A percentile compares a stretch with the other conserved stretches of the same genome.
These are phyloP conservation scores for Fusarium odoratissimum DNA, from an alignment of 2,329 filamentous ascomycete species.

Conservation along the genomic window DNA sequence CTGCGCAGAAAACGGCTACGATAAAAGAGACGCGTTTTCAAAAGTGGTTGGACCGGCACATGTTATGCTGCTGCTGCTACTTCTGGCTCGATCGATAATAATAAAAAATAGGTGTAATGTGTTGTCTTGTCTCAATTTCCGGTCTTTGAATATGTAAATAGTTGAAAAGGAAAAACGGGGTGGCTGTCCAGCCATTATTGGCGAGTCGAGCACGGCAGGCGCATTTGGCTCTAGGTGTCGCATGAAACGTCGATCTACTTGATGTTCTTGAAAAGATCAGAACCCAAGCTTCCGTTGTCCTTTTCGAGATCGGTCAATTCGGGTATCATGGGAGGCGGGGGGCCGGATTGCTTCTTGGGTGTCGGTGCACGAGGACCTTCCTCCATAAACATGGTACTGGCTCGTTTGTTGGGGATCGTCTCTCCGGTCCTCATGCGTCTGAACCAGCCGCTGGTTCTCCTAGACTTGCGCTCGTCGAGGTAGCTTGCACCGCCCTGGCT, in stretches of 20 bases:
- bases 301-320: slow-evolving; percentile 65
- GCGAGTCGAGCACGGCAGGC: slow-evolving; percentile 3
- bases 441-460: slow-evolving; percentile 70
- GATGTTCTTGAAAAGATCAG: slow-evolving; percentile 70
- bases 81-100: slow-evolving; percentile 43
- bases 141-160: slow-evolving; percentile 42
- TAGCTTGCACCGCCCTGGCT: slow-evolving; percentile 63
- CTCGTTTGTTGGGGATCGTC: slow-evolving; percentile 51
- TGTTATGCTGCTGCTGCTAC: slow-evolving; percentile 40
- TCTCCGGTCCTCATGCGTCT: slow-evolving; percentile 60
- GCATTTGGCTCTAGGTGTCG: slow-evolving; percentile 8
- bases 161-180: slow-evolving; percentile 33
- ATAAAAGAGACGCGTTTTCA: slow-evolving; percentile 30
- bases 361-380: slow-evolving; percentile 47
- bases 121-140: slow-evolving; percentile 38
- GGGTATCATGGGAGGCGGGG: slow-evolving; percentile 71
- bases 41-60: slow-evolving; percentile 31
- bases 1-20: slow-evolving; percentile 21
- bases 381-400: slow-evolving; percentile 56
- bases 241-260: slow-evolving; percentile 54
- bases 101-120: slow-evolving; percentile 20
- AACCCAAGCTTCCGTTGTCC: slow-evolving; percentile 59
- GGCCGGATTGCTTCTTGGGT: slow-evolving; percentile 55
- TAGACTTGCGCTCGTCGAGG: slow-evolving; percentile 64
- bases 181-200: slow-evolving; percentile 28